Evolutionary conservation across 129 eudicot species (phyloP).

Genomic region (Lonicera japonica): DNA sequence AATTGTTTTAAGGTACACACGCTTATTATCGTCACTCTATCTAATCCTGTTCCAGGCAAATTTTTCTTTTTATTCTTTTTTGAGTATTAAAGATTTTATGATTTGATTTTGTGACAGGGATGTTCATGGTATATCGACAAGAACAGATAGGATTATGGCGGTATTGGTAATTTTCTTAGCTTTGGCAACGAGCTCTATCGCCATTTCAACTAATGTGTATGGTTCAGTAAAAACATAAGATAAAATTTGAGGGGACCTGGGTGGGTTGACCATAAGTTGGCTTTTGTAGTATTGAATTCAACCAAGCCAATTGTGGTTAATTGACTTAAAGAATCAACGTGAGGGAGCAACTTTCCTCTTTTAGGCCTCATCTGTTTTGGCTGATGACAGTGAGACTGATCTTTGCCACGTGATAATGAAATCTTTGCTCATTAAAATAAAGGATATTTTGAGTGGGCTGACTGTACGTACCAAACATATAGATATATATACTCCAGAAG

Average conservation of each 20-base stretch:
- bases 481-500: neutral
- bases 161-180: constrained; percentile 56
- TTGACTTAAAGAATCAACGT: neutral
- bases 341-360: no score
- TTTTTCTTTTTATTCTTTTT: no score
- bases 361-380: no score
- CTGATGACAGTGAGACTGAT: no score
- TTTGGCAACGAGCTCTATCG: constrained; percentile 52
- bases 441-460: neutral
- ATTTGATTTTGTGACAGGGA: constrained; percentile 37
- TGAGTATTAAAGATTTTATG: neutral
- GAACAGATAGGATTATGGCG: constrained; percentile 56
- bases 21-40: neutral
- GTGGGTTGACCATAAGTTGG: neutral
- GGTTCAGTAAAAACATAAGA: constrained; percentile 19
- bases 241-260: no score
- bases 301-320: neutral
- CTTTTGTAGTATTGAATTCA: neutral
- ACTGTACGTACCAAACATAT: neutral
- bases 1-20: constrained; percentile 56
- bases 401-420: no score
- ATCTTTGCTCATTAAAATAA: no score
- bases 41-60: neutral
- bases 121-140: constrained; percentile 48
- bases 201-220: constrained; percentile 59